Conservation (phyloP, 2,329 filamentous ascomycete species). For the Colletotrichum sp. region DNA sequence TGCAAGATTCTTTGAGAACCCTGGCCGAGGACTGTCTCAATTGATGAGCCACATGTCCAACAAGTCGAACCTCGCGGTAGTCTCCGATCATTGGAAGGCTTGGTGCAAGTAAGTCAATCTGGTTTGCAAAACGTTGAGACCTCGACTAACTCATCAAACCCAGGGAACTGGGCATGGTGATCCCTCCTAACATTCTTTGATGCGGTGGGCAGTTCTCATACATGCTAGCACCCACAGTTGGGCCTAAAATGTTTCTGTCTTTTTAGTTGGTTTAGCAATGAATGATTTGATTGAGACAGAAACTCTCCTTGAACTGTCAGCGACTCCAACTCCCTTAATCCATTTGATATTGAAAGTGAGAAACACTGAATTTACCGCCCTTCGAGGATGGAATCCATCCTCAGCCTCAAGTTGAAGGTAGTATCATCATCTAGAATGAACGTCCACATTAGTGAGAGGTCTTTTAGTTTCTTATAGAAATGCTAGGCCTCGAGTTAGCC, state of each 20-base stretch:
- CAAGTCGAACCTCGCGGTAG: not conserved
- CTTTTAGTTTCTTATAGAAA: too few relatives aligned
- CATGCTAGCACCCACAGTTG: not conserved
- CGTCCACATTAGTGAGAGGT: too few relatives aligned
- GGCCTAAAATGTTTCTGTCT: not conserved
- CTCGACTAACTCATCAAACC: too few relatives aligned
- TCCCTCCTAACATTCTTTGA: not conserved
- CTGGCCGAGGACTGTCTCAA: not conserved
- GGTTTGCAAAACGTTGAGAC: too few relatives aligned
- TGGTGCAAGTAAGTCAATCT: not conserved
- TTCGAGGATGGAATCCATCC: too few relatives aligned
- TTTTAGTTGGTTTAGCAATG: not conserved
- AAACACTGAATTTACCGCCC: not conserved
- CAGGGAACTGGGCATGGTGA: not conserved
- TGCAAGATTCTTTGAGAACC: not conserved
- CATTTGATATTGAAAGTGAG: not conserved
- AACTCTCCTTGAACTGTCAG: not conserved
- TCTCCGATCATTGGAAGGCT: not conserved
- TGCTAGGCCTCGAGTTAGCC: too few relatives aligned
- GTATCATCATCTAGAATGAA: too few relatives aligned
- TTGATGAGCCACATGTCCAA: not conserved
- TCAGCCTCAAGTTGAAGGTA: too few relatives aligned
- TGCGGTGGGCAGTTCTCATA: not conserved
- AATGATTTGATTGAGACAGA: not conserved
- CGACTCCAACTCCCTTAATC: accelerated